Evolutionary conservation across 805 yeast genomes (phyloP), one percentile per base, ranked within the genome.

Genomic region (Saccharomycopsis sp.): DNA sequence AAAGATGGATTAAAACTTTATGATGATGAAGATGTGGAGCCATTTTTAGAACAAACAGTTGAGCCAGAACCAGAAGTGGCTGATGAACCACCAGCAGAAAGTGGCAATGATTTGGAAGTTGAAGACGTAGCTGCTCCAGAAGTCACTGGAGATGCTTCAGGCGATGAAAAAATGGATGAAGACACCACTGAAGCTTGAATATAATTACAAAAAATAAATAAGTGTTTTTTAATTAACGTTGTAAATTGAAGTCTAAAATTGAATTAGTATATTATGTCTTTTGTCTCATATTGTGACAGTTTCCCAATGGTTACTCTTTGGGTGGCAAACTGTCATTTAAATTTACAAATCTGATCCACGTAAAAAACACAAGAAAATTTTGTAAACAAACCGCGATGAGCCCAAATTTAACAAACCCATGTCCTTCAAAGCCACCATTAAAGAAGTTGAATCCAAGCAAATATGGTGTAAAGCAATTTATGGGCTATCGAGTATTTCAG

Each of bases 1-100:
- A 67, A 74, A 49, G 94, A 76, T 31, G 72, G 76, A 18, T 87
- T 89, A 62, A 74, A 77, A 20, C 63, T 82, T 41, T 79, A 82
- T 51, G 97, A 92, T 49, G 94, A 87, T 52, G 96, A 85, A 36
- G 76, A 70, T 20, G 96, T 88, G 21, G 47, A 57, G 21, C 57
- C 60, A 27, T 62, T 57, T 40, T 53, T 62, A 30, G 35, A 21
- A 27, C 30, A 30, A 33, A 25, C 25, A 32, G 21, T n/a, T n/a
- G n/a, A n/a, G n/a, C n/a, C n/a, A n/a, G n/a, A n/a, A n/a, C 23
- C 14, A 13, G 34, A n/a, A 21, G 44, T 34, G 12, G 21, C 21
- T 12, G 39, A 13, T 12, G 27, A n/a, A n/a, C n/a, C 33, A 39
- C 15, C 26, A 15, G 39, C 12, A 12, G 37, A 26, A 15, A 40